A percentile compares a stretch with the other conserved stretches of the same genome.
Evolutionary conservation across 768 basidiomycete genomes (phyloP).

Genomic region (Panellus pusillus): DNA sequence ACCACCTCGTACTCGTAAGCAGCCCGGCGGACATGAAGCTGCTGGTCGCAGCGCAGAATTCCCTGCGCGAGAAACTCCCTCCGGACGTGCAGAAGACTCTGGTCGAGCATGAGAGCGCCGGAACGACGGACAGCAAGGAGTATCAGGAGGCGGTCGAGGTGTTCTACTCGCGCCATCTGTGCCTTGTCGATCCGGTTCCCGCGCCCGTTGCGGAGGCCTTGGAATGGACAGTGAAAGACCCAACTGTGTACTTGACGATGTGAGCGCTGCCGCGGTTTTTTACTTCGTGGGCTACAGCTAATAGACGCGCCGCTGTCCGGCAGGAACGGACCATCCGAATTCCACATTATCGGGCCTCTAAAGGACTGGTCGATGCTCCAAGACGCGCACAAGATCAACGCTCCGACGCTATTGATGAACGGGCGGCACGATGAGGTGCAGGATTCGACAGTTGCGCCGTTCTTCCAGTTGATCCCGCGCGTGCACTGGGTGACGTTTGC

Average conservation of each 20-base stretch:
- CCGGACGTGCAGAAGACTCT: conserved; percentile 32
- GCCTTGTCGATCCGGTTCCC: conserved; percentile 29
- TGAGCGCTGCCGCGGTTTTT: conserved; percentile 10
- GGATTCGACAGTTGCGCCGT: conserved; percentile 32
- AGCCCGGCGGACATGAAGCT: conserved; percentile 46
- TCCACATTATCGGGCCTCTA: conserved; percentile 31
- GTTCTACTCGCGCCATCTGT: conserved; percentile 30
- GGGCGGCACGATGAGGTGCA: conserved; percentile 37
- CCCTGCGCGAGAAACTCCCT: conserved; percentile 30
- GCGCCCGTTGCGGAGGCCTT: conserved; percentile 24
- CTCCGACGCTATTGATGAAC: conserved; percentile 35
- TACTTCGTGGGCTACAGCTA: neutral
- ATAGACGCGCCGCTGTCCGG: conserved; percentile 19
- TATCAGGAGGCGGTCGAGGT: conserved; percentile 29
- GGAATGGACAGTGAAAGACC: conserved; percentile 29
- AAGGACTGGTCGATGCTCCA: conserved; percentile 35
- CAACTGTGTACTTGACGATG: conserved; percentile 39
- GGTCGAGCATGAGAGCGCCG: conserved; percentile 28
- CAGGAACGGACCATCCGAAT: conserved; percentile 24
- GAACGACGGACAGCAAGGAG: conserved; percentile 30
- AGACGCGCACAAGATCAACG: conserved; percentile 31
- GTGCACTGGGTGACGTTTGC: conserved; percentile 38
- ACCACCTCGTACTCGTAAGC: conserved; percentile 45
- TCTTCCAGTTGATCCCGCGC: conserved; percentile 31
- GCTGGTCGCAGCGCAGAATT: conserved; percentile 31